A percentile compares a stretch with the other conserved stretches of the same genome.
Evolutionary conservation across 768 basidiomycete genomes (phyloP).

Genomic region (Cyclocybe aegerita): DNA sequence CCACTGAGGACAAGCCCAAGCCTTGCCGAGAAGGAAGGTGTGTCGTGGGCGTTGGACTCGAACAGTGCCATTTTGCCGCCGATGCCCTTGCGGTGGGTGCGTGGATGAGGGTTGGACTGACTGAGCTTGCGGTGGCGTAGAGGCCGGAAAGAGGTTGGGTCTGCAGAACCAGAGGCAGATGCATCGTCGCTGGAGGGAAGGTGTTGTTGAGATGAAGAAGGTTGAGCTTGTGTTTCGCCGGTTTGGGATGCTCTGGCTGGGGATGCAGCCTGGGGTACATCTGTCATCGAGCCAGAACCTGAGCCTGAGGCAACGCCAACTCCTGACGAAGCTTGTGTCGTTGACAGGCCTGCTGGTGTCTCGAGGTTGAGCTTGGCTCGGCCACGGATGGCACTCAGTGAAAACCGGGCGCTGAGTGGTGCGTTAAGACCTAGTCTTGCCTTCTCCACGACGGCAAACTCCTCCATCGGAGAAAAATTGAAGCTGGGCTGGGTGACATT

Average conservation of each 20-base stretch:
- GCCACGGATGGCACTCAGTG: slow-evolving; percentile 21
- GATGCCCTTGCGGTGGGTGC: slow-evolving; percentile 54
- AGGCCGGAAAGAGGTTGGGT: slow-evolving; percentile 26
- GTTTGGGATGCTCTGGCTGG: not conserved
- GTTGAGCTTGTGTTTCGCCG: not conserved
- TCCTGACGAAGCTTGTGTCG: not conserved
- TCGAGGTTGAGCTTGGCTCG: slow-evolving; percentile 10
- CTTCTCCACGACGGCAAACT: slow-evolving; percentile 73
- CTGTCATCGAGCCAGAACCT: too few relatives aligned
- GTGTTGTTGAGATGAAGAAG: too few relatives aligned
- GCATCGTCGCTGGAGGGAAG: too few relatives aligned
- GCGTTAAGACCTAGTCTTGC: slow-evolving; percentile 57
- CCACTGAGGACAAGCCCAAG: slow-evolving; percentile 27
- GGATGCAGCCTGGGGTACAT: too few relatives aligned
- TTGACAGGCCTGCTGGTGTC: slow-evolving; percentile 6
- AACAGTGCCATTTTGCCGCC: slow-evolving; percentile 91
- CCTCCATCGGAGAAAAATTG: slow-evolving; percentile 76
- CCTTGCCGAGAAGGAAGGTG: slow-evolving; percentile 44
- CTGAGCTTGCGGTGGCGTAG: slow-evolving; percentile 85
- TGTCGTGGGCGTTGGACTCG: slow-evolving; percentile 56
- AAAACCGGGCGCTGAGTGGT: slow-evolving; percentile 39
- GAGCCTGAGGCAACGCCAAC: not conserved
- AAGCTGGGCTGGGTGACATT: slow-evolving; percentile 58
- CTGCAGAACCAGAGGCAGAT: slow-evolving; percentile 7
- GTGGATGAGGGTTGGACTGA: slow-evolving; percentile 72